These are phyloP conservation scores for Ramaria sp. DNA, from an alignment of 768 basidiomycete species.

Conservation along the genomic window DNA sequence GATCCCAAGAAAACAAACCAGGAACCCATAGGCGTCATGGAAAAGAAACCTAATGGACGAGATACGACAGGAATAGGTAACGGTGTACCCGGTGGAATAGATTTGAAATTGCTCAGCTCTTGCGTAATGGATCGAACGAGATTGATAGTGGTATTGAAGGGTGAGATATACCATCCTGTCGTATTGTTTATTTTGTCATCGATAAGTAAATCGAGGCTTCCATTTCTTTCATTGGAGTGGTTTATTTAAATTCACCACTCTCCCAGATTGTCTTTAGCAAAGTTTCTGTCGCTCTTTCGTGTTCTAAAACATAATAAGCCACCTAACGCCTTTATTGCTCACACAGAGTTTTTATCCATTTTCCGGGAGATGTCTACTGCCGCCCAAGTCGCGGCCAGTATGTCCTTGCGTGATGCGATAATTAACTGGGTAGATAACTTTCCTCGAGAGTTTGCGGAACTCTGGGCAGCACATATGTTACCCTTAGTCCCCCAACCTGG, in stretches of 20 bases:
- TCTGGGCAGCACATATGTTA: background rate
- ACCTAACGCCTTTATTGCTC: too few relatives aligned
- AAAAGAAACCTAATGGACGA: too few relatives aligned
- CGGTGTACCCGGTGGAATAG: background rate
- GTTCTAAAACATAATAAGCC: too few relatives aligned
- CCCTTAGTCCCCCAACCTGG: too few relatives aligned
- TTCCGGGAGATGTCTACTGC: background rate
- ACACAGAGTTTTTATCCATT: background rate
- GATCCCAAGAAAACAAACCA: too few relatives aligned
- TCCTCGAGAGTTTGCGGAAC: background rate
- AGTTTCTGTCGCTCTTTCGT: background rate
- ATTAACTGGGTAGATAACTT: background rate
- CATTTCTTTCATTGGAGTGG: background rate
- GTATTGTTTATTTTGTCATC: background rate
- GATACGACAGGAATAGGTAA: too few relatives aligned
- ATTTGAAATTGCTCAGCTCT: background rate
- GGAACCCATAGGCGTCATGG: too few relatives aligned
- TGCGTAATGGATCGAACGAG: background rate
- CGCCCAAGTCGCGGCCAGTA: background rate
- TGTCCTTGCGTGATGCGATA: background rate
- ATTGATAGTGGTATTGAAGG: background rate
- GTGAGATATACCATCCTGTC: background rate
- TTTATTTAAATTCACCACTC: background rate
- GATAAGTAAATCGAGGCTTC: background rate
- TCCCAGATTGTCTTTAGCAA: too few relatives aligned